Percentiles rank a stretch among this genome's conserved stretches.
These are phyloP conservation scores for Quercus berberidifolia DNA, from an alignment of 306 rosid species.

Conservation along the genomic window DNA sequence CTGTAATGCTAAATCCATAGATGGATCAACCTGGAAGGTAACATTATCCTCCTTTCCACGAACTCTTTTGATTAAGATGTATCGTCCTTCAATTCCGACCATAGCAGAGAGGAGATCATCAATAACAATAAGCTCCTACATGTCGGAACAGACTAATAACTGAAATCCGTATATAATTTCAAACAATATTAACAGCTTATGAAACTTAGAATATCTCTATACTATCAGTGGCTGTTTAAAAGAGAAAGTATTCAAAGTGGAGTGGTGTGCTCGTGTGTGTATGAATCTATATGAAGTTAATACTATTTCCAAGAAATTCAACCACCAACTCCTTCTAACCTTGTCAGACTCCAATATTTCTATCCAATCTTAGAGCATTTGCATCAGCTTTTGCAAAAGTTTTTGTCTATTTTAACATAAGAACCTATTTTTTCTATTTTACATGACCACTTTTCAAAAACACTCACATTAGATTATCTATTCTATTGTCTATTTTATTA, in stretches of 20 bases:
- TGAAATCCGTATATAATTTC: not conserved
- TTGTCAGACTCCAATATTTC: not conserved
- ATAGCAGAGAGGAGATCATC: constrained; percentile 84
- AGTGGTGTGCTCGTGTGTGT: not conserved
- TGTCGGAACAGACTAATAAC: constrained; percentile 15
- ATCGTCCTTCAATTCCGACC: constrained; percentile 90
- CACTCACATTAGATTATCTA: too few relatives aligned
- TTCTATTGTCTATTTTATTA: too few relatives aligned
- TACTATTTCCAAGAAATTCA: not conserved
- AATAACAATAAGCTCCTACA: constrained; percentile 90
- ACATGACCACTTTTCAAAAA: too few relatives aligned
- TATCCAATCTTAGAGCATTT: not conserved
- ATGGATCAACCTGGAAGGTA: constrained; percentile 64
- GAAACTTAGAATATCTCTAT: not conserved
- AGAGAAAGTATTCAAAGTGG: not conserved
- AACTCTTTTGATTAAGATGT: constrained; percentile 63
- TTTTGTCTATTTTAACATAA: too few relatives aligned
- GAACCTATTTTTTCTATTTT: too few relatives aligned
- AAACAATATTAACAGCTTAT: not conserved
- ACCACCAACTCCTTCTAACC: not conserved
- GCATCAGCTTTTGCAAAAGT: too few relatives aligned
- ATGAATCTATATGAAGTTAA: not conserved
- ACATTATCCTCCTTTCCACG: constrained; percentile 57
- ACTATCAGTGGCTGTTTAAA: not conserved
- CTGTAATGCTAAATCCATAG: constrained; percentile 98